phyloP scores from a whole-genome alignment of 1,139 yeast genomes.

The Candida labiduridarum region DNA sequence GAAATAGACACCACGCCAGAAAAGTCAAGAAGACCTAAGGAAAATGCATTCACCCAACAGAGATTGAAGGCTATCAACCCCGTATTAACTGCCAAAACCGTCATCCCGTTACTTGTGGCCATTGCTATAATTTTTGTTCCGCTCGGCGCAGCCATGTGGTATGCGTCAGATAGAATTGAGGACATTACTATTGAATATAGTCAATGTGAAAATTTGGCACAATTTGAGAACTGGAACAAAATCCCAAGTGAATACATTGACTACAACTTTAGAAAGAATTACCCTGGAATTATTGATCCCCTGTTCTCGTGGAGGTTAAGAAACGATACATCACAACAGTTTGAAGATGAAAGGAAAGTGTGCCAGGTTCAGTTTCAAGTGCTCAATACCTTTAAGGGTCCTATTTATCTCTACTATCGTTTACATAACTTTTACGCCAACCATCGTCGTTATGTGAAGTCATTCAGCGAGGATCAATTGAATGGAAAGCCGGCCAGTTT shows the following conservation, averaged over 20 bases:
- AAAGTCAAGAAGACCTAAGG: conserved; percentile 55
- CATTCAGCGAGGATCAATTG: conserved; percentile 88
- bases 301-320: conserved; percentile 58
- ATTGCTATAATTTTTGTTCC: conserved; percentile 88
- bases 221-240: conserved; percentile 50
- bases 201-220: conserved; percentile 67
- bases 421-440: conserved; percentile 86
- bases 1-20: conserved; percentile 14
- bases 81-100: conserved; percentile 87
- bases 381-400: conserved; percentile 74
- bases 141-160: conserved; percentile 87
- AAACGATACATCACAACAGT: conserved; percentile 50
- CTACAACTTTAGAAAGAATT: conserved; percentile 49
- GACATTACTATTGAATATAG: conserved; percentile 83
- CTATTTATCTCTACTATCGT: conserved; percentile 79
- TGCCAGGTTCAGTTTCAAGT: conserved; percentile 79
- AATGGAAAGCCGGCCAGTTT: conserved; percentile 70
- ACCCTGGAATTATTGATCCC: conserved; percentile 5
- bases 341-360: conserved; percentile 59
- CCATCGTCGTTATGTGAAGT: conserved; percentile 90
- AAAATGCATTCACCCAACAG: conserved; percentile 68
- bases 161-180: conserved; percentile 75
- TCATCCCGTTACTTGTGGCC: conserved; percentile 74
- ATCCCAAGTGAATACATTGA: conserved; percentile 63
- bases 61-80: conserved; percentile 55